phyloP scores from a whole-genome alignment of 805 yeast genomes.

The Zygoascus ofunaensis region DNA sequence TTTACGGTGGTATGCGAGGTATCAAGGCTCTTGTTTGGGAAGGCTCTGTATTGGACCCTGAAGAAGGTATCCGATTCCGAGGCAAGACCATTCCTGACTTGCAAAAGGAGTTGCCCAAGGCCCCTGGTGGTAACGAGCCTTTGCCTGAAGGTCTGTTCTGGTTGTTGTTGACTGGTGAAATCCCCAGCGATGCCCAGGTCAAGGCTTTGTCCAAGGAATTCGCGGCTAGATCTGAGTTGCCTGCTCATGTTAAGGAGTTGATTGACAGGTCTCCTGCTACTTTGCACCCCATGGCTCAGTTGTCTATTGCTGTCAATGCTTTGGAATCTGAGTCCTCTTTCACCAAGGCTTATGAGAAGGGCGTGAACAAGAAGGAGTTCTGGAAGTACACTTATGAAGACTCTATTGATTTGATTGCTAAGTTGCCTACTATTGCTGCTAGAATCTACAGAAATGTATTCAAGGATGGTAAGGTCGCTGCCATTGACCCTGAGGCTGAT shows the following conservation, averaged over 20 bases:
- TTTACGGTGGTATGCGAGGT: conserved; percentile 89
- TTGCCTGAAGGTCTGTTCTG: conserved; percentile 78
- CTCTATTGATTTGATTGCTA: conserved; percentile 69
- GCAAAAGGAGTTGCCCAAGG: conserved; percentile 66
- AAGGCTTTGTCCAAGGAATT: conserved; percentile 64
- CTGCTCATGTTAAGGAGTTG: conserved; percentile 66
- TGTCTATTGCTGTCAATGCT: conserved; percentile 73
- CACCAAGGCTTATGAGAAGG: conserved; percentile 76
- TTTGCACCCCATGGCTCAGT: conserved; percentile 87
- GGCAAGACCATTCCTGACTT: conserved; percentile 77
- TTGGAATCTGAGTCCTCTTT: conserved; percentile 75
- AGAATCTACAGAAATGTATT: conserved; percentile 77
- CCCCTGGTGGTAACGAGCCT: conserved; percentile 54
- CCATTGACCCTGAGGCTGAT: conserved; percentile 46
- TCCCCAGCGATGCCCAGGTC: conserved; percentile 65
- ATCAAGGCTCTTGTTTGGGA: conserved; percentile 82
- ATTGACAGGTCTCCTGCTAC: conserved; percentile 66
- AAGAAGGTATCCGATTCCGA: conserved; percentile 80
- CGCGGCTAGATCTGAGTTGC: conserved; percentile 68
- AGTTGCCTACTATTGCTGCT: conserved; percentile 72
- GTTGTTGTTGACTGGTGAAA: conserved; percentile 75
- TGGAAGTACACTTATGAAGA: conserved; percentile 81
- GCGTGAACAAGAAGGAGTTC: conserved; percentile 72
- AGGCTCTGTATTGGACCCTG: conserved; percentile 77
- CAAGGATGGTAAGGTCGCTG: conserved; percentile 61